Evolutionary conservation across 495 filamentous ascomycete genomes (phyloP).

Genomic region (Penicillium fimorum): DNA sequence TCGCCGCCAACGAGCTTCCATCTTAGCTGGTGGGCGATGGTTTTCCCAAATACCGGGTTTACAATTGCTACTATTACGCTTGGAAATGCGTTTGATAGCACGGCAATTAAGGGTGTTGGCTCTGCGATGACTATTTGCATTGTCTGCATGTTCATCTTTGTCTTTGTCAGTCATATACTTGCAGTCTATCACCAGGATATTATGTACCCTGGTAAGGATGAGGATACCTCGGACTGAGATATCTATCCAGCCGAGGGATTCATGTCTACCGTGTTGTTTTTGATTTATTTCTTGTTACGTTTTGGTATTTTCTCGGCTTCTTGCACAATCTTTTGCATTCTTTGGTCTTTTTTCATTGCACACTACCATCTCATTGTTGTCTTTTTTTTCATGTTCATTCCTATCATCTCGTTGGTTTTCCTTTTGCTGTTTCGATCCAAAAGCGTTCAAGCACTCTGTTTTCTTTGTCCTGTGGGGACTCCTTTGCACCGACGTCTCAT

Average conservation of each 20-base stretch:
- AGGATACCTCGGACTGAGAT: conserved; percentile 48
- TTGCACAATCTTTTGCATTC: not conserved
- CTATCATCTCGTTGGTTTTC: not conserved
- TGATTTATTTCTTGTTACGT: not conserved
- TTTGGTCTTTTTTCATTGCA: not conserved
- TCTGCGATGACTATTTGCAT: conserved; percentile 50
- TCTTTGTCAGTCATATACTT: conserved; percentile 50
- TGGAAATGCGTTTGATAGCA: conserved; percentile 40
- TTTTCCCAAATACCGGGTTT: conserved; percentile 46
- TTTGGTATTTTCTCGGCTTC: not conserved
- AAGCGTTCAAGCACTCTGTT: conserved; percentile 5
- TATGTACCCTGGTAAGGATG: conserved; percentile 62
- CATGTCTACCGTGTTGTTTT: not conserved
- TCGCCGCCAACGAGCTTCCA: conserved; percentile 51
- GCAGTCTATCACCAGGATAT: conserved; percentile 56
- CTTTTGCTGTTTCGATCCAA: not conserved
- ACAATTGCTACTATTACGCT: conserved; percentile 48
- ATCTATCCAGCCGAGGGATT: not conserved
- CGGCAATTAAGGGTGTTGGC: conserved; percentile 38
- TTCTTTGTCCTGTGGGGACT: not conserved
- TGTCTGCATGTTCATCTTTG: conserved; percentile 57
- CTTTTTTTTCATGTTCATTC: too few species aligned
- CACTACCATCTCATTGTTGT: too few species aligned
- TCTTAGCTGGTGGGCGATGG: conserved; percentile 52
- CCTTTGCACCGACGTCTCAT: conserved; percentile 3